phyloP scores from a whole-genome alignment of 345 rosid genomes.

The Rhizophora apiculata region DNA sequence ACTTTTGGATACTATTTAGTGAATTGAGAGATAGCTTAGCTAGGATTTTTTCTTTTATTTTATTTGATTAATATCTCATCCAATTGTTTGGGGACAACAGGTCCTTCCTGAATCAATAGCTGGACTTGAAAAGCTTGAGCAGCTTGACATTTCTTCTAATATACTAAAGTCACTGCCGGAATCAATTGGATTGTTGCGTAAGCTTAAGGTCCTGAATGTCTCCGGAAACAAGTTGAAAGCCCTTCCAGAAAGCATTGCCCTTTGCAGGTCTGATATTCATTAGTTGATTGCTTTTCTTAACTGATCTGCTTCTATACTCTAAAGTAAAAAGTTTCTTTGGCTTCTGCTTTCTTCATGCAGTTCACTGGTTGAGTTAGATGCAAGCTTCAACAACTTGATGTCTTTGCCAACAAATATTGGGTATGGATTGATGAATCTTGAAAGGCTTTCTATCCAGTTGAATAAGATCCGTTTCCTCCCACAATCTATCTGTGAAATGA shows the following conservation, averaged over 20 bases:
- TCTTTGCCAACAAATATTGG: conserved; percentile 26
- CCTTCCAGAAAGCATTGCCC: conserved; percentile 29
- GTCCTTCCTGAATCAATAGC: conserved; percentile 27
- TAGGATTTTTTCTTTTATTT: background rate
- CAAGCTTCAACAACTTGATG: conserved; percentile 30
- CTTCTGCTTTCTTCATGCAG: conserved; percentile 3
- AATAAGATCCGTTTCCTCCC: conserved; percentile 26
- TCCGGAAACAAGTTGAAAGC: conserved; percentile 23
- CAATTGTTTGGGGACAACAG: conserved; percentile 7
- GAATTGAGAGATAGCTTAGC: background rate
- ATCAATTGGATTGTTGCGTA: conserved; percentile 24
- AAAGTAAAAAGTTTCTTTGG: background rate
- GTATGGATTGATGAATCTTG: conserved; percentile 27
- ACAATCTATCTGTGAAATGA: conserved; percentile 22
- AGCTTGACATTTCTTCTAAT: conserved; percentile 30
- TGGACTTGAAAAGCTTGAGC: conserved; percentile 22
- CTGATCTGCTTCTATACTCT: background rate
- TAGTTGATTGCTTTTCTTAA: background rate
- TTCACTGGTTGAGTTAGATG: conserved; percentile 27
- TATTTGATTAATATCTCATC: background rate
- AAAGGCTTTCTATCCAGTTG: conserved; percentile 22
- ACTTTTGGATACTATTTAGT: background rate
- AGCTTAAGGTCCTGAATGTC: conserved; percentile 22
- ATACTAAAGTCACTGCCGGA: conserved; percentile 21
- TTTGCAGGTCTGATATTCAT: conserved; percentile 25